Conservation (phyloP, 805 yeast genomes). For the Metschnikowia bowlesiae region DNA sequence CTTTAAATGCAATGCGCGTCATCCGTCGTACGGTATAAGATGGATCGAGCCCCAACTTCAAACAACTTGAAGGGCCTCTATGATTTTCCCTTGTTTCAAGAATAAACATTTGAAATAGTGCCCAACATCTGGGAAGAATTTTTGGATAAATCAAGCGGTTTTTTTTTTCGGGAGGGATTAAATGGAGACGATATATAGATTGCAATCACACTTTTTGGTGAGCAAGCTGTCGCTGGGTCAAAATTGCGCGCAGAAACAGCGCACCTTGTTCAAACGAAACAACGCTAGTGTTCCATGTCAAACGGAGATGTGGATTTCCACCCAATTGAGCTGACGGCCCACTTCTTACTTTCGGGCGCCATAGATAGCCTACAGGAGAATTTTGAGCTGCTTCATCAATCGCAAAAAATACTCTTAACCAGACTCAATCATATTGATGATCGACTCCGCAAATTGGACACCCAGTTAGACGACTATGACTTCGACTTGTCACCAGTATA, state of each 20-base stretch:
- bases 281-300: not conserved
- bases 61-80: no score
- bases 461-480: conserved; percentile 17
- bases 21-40: not conserved
- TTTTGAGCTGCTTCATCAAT: conserved; percentile 50
- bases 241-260: not conserved
- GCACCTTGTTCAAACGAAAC: not conserved
- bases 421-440: conserved; percentile 43
- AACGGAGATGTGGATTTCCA: conserved; percentile 38
- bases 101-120: no score
- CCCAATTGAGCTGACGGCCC: conserved; percentile 58
- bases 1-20: not conserved
- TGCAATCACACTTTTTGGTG: not conserved
- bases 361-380: conserved; percentile 48
- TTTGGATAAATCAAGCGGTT: not conserved
- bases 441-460: conserved; percentile 24
- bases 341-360: conserved; percentile 50
- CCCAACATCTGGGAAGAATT: not conserved
- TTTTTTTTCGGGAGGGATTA: not conserved
- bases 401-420: conserved; percentile 51
- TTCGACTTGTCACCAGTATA: conserved; percentile 19
- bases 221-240: no score
- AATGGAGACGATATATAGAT: not conserved
- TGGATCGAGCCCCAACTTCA: not conserved
- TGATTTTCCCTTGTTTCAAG: no score